Conservation (phyloP, 2,329 filamentous ascomycete genomes). For the Ophiognomonia clavigignenti-juglandacearum region DNA sequence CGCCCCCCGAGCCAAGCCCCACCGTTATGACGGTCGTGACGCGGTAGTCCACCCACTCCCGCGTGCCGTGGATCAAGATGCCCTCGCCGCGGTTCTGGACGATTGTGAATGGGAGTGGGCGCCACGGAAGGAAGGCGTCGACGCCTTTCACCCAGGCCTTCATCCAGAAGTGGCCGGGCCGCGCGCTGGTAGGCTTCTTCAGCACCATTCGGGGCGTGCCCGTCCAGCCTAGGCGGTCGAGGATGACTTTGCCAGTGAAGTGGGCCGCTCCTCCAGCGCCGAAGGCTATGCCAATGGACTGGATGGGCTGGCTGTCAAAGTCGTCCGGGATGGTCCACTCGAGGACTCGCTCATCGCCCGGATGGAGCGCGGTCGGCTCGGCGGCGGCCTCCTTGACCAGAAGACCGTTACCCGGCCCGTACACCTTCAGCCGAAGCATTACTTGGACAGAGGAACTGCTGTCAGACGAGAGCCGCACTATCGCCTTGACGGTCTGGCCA, state of each 20-base stretch:
- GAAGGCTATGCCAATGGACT: constrained; percentile 21
- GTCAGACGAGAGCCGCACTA: constrained; percentile 5
- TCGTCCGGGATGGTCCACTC: constrained; percentile 21
- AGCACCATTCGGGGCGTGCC: constrained; percentile 16
- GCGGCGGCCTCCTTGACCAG: constrained; percentile 4
- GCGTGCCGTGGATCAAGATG: constrained; percentile 26
- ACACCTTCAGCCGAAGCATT: constrained; percentile 14
- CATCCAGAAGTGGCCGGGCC: constrained; percentile 21
- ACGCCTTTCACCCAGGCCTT: constrained; percentile 24
- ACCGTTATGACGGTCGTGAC: constrained; percentile 19
- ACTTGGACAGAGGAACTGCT: constrained; percentile 2
- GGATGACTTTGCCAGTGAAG: constrained; percentile 16
- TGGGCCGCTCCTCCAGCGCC: neutral
- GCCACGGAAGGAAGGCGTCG: constrained; percentile 19
- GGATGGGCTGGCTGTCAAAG: constrained; percentile 21
- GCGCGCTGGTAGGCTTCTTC: constrained; percentile 1
- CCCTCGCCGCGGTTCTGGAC: constrained; percentile 27
- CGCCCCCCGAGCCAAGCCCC: constrained; percentile 22
- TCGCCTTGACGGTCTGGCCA: constrained; percentile 21
- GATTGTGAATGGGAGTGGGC: constrained; percentile 19
- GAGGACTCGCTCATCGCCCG: constrained; percentile 8
- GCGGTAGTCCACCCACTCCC: constrained; percentile 27
- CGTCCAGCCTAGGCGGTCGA: constrained; percentile 20
- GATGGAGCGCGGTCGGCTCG: neutral
- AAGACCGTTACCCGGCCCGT: constrained; percentile 13